Conservation (phyloP, 345 rosid species). For the Euphorbia tirucalli region DNA sequence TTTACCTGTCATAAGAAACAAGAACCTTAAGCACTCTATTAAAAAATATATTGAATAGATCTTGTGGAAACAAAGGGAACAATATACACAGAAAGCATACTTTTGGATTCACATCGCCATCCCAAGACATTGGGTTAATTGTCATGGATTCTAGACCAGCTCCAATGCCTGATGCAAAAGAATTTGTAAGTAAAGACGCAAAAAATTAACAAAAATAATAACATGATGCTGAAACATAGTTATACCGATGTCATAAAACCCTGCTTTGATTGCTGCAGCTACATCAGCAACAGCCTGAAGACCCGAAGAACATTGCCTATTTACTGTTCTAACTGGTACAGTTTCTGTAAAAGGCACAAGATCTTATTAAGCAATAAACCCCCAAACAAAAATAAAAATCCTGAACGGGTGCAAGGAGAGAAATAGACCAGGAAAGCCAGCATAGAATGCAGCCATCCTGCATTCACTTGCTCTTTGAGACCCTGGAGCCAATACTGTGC, state of each 20-base stretch:
- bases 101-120: conserved; percentile 77
- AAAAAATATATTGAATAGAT: background rate
- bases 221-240: background rate
- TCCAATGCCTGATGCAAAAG: conserved; percentile 63
- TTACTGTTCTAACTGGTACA: conserved; percentile 84
- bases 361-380: background rate
- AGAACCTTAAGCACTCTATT: conserved; percentile 6
- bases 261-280: conserved; percentile 93
- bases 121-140: conserved; percentile 74
- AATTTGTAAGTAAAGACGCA: background rate
- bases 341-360: conserved; percentile 48
- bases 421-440: conserved; percentile 82
- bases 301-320: conserved; percentile 94
- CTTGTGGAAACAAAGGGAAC: background rate
- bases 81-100: conserved; percentile 30
- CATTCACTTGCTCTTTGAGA: conserved; percentile 91
- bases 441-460: conserved; percentile 97
- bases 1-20: conserved; percentile 48
- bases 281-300: conserved; percentile 99
- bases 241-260: conserved; percentile 89
- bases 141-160: conserved; percentile 99
- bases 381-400: background rate
- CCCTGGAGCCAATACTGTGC: conserved; percentile 85
- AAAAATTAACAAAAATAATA: background rate
- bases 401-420: background rate